Percentiles rank a stretch among this genome's conserved stretches.
Evolutionary conservation across 805 yeast species (phyloP).

Genomic region (Pichia eremophila): DNA sequence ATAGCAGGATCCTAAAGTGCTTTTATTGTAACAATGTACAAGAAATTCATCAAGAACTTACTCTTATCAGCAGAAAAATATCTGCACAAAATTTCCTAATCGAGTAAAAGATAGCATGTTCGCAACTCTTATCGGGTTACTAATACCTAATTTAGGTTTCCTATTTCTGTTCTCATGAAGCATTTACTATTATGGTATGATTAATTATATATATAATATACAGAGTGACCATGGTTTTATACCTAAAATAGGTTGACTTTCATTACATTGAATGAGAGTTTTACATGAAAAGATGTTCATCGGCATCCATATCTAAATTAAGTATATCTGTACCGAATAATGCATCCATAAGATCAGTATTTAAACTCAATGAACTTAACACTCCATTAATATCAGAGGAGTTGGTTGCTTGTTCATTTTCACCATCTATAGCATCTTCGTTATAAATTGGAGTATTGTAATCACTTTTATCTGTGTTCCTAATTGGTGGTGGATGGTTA

Average conservation of each 20-base stretch:
- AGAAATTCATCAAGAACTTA: background rate
- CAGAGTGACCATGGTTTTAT: background rate
- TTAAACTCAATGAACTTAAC: slow-evolving; percentile 19
- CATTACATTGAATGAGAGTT: no score
- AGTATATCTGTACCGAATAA: slow-evolving; percentile 23
- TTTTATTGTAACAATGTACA: background rate
- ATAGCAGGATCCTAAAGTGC: background rate
- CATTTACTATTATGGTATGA: no score
- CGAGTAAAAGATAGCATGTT: slow-evolving; percentile 1
- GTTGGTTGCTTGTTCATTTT: background rate
- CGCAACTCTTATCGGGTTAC: background rate
- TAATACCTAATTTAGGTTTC: background rate
- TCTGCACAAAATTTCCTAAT: slow-evolving; percentile 6
- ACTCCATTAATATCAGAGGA: slow-evolving; percentile 19
- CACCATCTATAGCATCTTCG: background rate
- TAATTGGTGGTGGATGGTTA: background rate
- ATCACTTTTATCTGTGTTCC: background rate
- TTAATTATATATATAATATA: no score
- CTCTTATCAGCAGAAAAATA: background rate
- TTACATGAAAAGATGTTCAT: background rate
- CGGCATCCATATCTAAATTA: background rate
- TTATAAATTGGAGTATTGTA: background rate
- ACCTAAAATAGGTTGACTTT: background rate
- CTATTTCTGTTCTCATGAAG: no score
- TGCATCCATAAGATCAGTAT: slow-evolving; percentile 26